phyloP scores from a whole-genome alignment of 2,329 filamentous ascomycete genomes.

The Bertia moriformis region DNA sequence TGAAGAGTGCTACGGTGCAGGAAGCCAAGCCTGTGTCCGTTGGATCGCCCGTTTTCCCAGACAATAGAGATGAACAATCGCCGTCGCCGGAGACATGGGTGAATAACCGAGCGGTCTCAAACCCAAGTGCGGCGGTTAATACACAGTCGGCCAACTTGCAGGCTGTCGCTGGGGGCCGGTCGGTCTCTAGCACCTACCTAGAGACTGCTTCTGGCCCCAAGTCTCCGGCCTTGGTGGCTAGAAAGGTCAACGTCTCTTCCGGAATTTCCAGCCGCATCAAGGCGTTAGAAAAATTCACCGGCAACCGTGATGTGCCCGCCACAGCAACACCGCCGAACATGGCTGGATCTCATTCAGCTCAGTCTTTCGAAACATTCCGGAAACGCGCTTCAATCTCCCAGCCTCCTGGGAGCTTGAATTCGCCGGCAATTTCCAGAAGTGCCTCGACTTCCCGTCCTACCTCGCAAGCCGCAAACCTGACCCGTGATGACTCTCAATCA shows the following conservation, averaged over 20 bases:
- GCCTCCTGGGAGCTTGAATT: background rate
- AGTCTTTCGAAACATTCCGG: background rate
- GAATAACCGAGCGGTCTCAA: constrained; percentile 31
- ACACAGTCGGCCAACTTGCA: background rate
- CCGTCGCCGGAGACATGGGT: constrained; percentile 12
- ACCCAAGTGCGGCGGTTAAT: constrained; percentile 4
- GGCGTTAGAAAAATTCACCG: constrained; percentile 67
- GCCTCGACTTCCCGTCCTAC: background rate
- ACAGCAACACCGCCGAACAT: background rate
- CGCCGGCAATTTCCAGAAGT: too few relatives aligned
- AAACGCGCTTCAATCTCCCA: background rate
- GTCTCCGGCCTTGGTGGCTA: constrained; percentile 43
- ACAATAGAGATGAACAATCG: constrained; percentile 8
- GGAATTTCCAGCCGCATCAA: constrained; percentile 92
- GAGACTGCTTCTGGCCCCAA: constrained; percentile 11
- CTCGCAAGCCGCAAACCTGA: background rate
- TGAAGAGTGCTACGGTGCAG: constrained; percentile 67
- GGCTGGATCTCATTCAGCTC: background rate
- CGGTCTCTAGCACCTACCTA: background rate
- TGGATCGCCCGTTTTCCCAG: constrained; percentile 46
- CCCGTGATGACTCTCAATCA: background rate
- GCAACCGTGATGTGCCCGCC: constrained; percentile 15
- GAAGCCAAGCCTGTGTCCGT: constrained; percentile 71
- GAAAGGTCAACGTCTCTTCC: constrained; percentile 72
- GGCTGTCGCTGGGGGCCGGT: background rate